Base-by-base conservation (phyloP, 164 flowering plant species). In the Malania oleifera region DNA sequence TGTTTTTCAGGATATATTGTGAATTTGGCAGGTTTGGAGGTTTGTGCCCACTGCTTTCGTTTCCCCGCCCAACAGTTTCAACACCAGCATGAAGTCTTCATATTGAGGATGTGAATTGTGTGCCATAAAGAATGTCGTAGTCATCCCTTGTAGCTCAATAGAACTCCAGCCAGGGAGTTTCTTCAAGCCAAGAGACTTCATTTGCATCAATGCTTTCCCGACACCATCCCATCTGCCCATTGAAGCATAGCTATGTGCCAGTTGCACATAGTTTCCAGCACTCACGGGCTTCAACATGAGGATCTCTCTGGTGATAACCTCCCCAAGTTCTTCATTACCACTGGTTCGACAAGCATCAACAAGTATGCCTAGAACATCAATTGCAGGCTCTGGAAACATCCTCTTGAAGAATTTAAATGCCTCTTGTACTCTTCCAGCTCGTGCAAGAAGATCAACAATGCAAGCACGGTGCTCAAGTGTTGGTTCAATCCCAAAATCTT, bases 121-220 rank as follows among this genome's bases (percentile, higher is more conserved):
- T 55, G 65, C 72, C 15, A 56, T 70, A 57, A 77, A 86, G 62
- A 87, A 87, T 29, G 77, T 81, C 40, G 80, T 71, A 25, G 76
- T 65, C 15, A 35, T 61, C 34, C 93, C 91, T 58, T 80, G 75
- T 41, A 77, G 52, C 49, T 86, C 92, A 57, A 89, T 74, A 46
- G 55, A 80, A 62, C 97, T 89, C 97, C 97, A 89, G 20, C 86
- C 95, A 4, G 97, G 95, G 39, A 73, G 63, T 56, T 87, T 89
- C 60, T 65, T 83, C 68, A 86, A 60, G 26, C 91, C 90, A 53
- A 82, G 73, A 45, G 82, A 73, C 64, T 78, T 82, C 91, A 89
- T 86, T 62, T 83, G 81, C 52, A 61, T 67, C 91, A 76, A 83
- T 8, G 77, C 73, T 65, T 85, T 77, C 29, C 81, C 80, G 41